A percentile compares a stretch with the other conserved stretches of the same genome.
These are phyloP conservation scores for Fusarium albidum DNA, from an alignment of 2,329 filamentous ascomycete species.

Conservation along the genomic window DNA sequence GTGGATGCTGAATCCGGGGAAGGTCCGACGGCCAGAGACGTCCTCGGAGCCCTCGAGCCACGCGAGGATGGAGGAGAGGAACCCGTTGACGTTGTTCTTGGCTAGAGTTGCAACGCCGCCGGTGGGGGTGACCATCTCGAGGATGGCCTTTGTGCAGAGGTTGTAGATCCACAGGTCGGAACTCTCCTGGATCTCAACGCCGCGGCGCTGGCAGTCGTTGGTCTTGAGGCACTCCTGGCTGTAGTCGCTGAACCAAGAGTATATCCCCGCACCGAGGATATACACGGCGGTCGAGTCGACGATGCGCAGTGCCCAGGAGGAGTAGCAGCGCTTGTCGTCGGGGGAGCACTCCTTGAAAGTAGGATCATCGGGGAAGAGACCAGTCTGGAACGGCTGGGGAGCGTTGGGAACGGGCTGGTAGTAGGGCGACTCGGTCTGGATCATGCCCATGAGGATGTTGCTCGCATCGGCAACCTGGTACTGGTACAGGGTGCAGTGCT, in stretches of 20 bases:
- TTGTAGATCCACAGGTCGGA: slow-evolving; percentile 34
- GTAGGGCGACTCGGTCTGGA: slow-evolving; percentile 49
- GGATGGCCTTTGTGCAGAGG: slow-evolving; percentile 24
- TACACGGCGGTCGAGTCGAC: slow-evolving; percentile 26
- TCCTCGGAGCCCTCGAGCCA: slow-evolving; percentile 22
- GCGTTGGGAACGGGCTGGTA: slow-evolving; percentile 30
- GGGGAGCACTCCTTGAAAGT: slow-evolving; percentile 13
- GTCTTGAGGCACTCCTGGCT: slow-evolving; percentile 38
- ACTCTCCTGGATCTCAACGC: slow-evolving; percentile 25
- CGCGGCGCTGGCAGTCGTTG: slow-evolving; percentile 34
- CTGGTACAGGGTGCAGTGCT: slow-evolving; percentile 52
- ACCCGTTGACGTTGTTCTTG: slow-evolving; percentile 25
- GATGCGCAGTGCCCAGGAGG: slow-evolving; percentile 37
- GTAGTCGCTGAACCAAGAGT: slow-evolving; percentile 38
- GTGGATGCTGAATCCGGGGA: slow-evolving; percentile 12
- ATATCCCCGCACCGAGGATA: slow-evolving; percentile 39
- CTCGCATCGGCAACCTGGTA: slow-evolving; percentile 57
- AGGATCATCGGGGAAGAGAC: slow-evolving; percentile 16
- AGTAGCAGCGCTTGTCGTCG: slow-evolving; percentile 3
- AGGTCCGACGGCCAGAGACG: slow-evolving; percentile 19
- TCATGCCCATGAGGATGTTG: slow-evolving; percentile 57
- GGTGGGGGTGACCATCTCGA: slow-evolving; percentile 24
- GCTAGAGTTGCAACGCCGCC: slow-evolving; percentile 16
- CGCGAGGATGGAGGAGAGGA: slow-evolving; percentile 23
- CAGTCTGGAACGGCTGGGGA: slow-evolving; percentile 49